Conservation (phyloP, 352 stramenopile species). For the Pythium grandisporangium region DNA sequence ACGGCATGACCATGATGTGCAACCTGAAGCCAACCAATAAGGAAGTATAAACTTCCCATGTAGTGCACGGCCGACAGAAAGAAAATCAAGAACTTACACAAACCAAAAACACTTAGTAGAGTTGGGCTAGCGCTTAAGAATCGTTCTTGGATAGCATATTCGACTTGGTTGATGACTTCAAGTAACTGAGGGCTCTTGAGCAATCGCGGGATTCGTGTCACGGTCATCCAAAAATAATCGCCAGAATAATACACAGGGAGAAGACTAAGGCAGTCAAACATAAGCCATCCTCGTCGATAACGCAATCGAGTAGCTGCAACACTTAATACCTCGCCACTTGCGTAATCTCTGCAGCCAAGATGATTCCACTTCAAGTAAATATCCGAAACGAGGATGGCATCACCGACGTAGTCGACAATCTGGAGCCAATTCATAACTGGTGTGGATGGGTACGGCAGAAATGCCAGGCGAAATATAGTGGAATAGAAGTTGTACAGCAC, state of each 20-base stretch:
- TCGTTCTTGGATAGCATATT: slow-evolving; percentile 13
- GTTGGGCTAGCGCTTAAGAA: slow-evolving; percentile 13
- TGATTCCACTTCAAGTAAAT: no score
- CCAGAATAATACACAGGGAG: slow-evolving; percentile 13
- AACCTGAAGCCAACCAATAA: slow-evolving; percentile 12
- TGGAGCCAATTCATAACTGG: no score
- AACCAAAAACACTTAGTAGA: slow-evolving; percentile 14
- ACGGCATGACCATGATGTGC: slow-evolving; percentile 8
- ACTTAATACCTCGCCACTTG: no score
- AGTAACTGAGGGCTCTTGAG: slow-evolving; percentile 16
- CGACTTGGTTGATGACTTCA: slow-evolving; percentile 11
- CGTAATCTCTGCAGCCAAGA: no score
- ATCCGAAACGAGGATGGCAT: no score
- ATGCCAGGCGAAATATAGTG: no score
- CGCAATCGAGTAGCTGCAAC: no score
- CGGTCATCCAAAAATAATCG: slow-evolving; percentile 11
- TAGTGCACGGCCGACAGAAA: slow-evolving; percentile 19
- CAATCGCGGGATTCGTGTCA: slow-evolving; percentile 12
- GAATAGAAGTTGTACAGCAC: no score
- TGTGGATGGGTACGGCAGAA: no score
- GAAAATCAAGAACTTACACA: slow-evolving; percentile 19
- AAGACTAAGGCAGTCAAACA: slow-evolving; percentile 21
- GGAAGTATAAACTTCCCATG: slow-evolving; percentile 18
- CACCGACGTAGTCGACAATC: no score
- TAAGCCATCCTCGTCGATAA: slow-evolving; percentile 8